Evolutionary conservation across 805 yeast species (phyloP), one percentile per base, ranked within the genome.

Genomic region (Monosporozyma yasuniensis): DNA sequence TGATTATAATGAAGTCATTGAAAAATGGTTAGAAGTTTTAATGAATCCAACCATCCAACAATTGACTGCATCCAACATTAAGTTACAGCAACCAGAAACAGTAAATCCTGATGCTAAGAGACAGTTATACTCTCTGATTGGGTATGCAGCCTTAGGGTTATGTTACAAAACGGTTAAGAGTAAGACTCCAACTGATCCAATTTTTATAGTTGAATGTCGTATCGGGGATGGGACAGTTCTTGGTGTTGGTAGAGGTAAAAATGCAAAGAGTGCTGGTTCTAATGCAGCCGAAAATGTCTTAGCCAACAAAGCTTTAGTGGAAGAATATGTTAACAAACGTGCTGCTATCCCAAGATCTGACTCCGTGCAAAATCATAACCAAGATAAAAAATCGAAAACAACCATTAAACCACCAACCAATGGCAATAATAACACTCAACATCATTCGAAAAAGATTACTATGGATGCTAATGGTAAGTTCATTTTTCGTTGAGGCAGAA

Each of bases 201-300:
- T 57, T 19, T 84, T 76, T 54, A 67, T 74, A 2, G 93, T 90
- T 6, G 76, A 79, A 39, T 84, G 96, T 57, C 60, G 70, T 39
- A 78, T 88, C 63, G 80, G 76, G 2, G 79, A 75, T 49, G 88
- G 82, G 19, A 70, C 78, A 3, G 70, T 73, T 1, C 59, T 91
- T 22, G 96, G 96, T 0, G 67, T 65, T 3, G 98, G 96, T 4
- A 69, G 66, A 6, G 98, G 87, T 2, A 72, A 76, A 22, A 83
- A 79, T 53, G 70, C 74, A 3, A 86, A 84, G 63, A 83, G 80
- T 27, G 98, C 97, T 0, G 93, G 96, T 0, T 65, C 79, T 21
- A 72, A 83, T 49, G 96, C 97, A 0, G 99, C 99, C 0, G 83
- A 83, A 81, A 71, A 73, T 47, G 96, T 91, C 0, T 69, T 91